Percentiles rank a stretch among this genome's conserved stretches.
phyloP scores from a whole-genome alignment of 192 early-diverging fungal species.

The Martensiomyces pterosporus region DNA sequence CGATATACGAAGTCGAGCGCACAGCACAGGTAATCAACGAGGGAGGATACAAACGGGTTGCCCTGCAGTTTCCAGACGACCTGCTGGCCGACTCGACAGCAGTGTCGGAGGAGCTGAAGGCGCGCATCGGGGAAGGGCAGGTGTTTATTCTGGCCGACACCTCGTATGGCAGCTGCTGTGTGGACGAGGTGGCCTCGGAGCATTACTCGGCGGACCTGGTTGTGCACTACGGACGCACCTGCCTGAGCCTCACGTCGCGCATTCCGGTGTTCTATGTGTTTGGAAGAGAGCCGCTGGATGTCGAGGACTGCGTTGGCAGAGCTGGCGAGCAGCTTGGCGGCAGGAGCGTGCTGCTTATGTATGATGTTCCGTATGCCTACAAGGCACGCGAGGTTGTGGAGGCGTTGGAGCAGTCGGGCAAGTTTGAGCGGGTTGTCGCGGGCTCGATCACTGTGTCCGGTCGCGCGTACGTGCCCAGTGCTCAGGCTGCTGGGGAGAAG shows the following conservation, averaged over 20 bases:
- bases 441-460: slow-evolving; percentile 10
- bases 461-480: slow-evolving; percentile 6
- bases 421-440: slow-evolving; percentile 3
- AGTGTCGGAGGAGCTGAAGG: slow-evolving; percentile 55
- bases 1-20: slow-evolving; percentile 63
- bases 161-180: slow-evolving; percentile 96
- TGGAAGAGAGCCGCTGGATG: slow-evolving; percentile 67
- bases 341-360: slow-evolving; percentile 61
- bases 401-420: neutral
- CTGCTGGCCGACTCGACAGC: slow-evolving; percentile 65
- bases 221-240: slow-evolving; percentile 93
- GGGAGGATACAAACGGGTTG: slow-evolving; percentile 53
- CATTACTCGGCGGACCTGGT: slow-evolving; percentile 84
- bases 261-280: slow-evolving; percentile 86
- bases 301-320: slow-evolving; percentile 51
- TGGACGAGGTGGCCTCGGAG: slow-evolving; percentile 93
- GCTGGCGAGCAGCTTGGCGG: slow-evolving; percentile 45
- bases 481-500: neutral
- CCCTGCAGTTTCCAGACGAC: slow-evolving; percentile 94
- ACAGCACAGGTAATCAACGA: slow-evolving; percentile 52
- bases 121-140: slow-evolving; percentile 35
- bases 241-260: slow-evolving; percentile 76
- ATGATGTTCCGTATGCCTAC: slow-evolving; percentile 72
- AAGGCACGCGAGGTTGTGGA: slow-evolving; percentile 39
- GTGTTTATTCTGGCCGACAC: slow-evolving; percentile 92